A percentile compares a stretch with the other conserved stretches of the same genome.
These are phyloP conservation scores for Marasmius fiardii DNA, from an alignment of 1,284 basidiomycete genomes.

Conservation along the genomic window DNA sequence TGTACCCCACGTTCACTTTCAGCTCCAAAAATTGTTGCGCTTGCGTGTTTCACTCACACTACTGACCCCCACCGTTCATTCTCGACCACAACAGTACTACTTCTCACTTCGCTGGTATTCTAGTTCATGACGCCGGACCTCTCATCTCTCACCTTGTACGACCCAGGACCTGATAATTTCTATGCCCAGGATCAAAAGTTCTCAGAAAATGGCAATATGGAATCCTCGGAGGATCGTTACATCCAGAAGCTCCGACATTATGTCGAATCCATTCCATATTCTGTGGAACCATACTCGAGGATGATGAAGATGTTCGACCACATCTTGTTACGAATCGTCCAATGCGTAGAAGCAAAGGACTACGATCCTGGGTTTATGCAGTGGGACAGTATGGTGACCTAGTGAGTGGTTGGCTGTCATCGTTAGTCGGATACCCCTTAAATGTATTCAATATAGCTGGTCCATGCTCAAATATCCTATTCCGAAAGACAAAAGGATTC, in stretches of 20 bases:
- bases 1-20: no score
- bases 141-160: slow-evolving; percentile 40
- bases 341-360: slow-evolving; percentile 79
- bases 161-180: slow-evolving; percentile 18
- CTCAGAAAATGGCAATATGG: slow-evolving; percentile 35
- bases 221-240: slow-evolving; percentile 39
- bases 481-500: slow-evolving; percentile 75
- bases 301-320: slow-evolving; percentile 82
- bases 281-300: slow-evolving; percentile 73
- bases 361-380: slow-evolving; percentile 74
- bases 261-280: slow-evolving; percentile 72
- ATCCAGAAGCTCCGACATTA: slow-evolving; percentile 58
- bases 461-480: slow-evolving; percentile 82
- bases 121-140: slow-evolving; percentile 48
- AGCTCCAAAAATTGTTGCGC: neutral
- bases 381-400: slow-evolving; percentile 76
- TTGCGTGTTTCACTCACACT: neutral
- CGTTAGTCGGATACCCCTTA: neutral
- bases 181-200: slow-evolving; percentile 14
- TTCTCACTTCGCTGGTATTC: slow-evolving; percentile 8
- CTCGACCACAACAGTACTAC: neutral
- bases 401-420: slow-evolving; percentile 46
- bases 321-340: slow-evolving; percentile 65
- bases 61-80: neutral
- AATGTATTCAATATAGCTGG: slow-evolving; percentile 56